phyloP scores from a whole-genome alignment of 2,329 filamentous ascomycete genomes.

The Cladophialophora psammophila region DNA sequence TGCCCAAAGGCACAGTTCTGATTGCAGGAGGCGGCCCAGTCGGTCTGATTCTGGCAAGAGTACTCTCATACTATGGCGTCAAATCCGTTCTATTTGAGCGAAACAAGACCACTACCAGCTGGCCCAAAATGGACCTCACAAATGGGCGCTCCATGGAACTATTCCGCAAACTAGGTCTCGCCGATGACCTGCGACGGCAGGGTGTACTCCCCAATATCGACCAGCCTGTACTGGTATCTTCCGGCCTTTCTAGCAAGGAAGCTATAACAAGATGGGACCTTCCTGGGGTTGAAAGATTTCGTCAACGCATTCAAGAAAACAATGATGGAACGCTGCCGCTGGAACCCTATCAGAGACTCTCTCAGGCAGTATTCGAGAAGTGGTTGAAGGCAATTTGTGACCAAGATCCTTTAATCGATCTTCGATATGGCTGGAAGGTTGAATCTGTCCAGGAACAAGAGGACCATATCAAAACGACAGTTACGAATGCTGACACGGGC shows the following conservation, averaged over 20 bases:
- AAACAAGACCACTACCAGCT: conserved; percentile 43
- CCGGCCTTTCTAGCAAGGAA: conserved; percentile 20
- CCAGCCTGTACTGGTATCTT: conserved; percentile 17
- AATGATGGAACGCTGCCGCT: conserved; percentile 47
- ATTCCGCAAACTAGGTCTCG: conserved; percentile 36
- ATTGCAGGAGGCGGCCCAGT: conserved; percentile 58
- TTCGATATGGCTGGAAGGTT: conserved; percentile 43
- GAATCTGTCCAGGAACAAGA: conserved; percentile 34
- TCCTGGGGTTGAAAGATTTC: conserved; percentile 31
- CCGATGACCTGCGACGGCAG: conserved; percentile 25
- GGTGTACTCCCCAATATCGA: conserved; percentile 21
- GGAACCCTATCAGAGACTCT: conserved; percentile 46
- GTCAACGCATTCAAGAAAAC: conserved; percentile 34
- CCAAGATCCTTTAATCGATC: conserved; percentile 40
- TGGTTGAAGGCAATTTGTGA: conserved; percentile 45
- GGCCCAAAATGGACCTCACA: conserved; percentile 52
- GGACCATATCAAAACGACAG: conserved; percentile 34
- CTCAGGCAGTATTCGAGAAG: conserved; percentile 46
- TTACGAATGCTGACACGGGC: conserved; percentile 35
- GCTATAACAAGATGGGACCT: conserved; percentile 26
- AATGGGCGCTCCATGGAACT: conserved; percentile 50
- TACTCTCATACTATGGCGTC: conserved; percentile 32
- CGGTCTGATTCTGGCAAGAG: conserved; percentile 50
- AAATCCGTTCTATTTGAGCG: conserved; percentile 42
- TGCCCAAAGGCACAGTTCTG: conserved; percentile 44